phyloP scores from a whole-genome alignment of 2,329 filamentous ascomycete species.

The Leptodontidium sp. region DNA sequence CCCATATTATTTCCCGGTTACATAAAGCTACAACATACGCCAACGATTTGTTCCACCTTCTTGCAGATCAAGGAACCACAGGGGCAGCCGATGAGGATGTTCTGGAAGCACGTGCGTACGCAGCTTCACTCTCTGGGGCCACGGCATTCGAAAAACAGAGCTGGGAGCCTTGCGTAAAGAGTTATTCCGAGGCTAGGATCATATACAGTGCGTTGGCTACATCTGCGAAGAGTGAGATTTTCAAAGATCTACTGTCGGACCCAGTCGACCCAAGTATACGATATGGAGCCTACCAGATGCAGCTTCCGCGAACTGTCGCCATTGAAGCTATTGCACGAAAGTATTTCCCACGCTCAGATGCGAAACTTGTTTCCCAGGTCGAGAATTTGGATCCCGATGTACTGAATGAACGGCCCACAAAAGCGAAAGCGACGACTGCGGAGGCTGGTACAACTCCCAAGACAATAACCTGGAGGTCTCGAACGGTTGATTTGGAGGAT shows the following conservation, averaged over 20 bases:
- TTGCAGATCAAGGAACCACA: conserved; percentile 69
- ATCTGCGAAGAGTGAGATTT: conserved; percentile 75
- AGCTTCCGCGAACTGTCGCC: conserved; percentile 84
- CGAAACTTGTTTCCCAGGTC: conserved; percentile 69
- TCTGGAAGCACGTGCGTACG: conserved; percentile 87
- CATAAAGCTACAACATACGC: conserved; percentile 80
- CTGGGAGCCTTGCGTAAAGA: conserved; percentile 81
- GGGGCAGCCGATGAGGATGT: conserved; percentile 75
- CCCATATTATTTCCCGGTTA: conserved; percentile 88
- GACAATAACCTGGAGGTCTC: conserved; percentile 84
- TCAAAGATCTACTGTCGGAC: conserved; percentile 84
- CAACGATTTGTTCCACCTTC: conserved; percentile 68
- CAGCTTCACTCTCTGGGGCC: conserved; percentile 77
- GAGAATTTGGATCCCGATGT: conserved; percentile 74
- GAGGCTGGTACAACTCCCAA: conserved; percentile 68
- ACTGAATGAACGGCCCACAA: conserved; percentile 63
- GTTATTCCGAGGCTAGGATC: conserved; percentile 79
- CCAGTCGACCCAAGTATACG: conserved; percentile 93
- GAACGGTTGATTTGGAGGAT: conserved; percentile 89
- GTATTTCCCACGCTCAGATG: conserved; percentile 75
- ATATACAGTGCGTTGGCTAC: conserved; percentile 81
- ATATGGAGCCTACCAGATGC: conserved; percentile 92
- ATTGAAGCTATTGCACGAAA: conserved; percentile 81
- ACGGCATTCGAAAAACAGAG: conserved; percentile 86
- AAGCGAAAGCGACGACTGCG: conserved; percentile 58